Evolutionary conservation across 2,329 filamentous ascomycete genomes (phyloP).

Genomic region (Penicillium olsonii): DNA sequence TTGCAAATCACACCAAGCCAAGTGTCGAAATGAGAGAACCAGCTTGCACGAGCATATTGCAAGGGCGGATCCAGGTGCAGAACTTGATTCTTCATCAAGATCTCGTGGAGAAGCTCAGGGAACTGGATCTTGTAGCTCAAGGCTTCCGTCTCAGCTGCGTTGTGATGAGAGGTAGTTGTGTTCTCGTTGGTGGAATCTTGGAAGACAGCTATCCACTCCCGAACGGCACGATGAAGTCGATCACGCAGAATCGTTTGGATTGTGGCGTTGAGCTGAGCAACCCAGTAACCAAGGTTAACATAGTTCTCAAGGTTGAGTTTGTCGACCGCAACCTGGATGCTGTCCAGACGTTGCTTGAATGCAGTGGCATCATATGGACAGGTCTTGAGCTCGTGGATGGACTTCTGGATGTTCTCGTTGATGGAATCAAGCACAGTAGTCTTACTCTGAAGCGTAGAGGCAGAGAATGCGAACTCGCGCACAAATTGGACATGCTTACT

Average conservation of each 20-base stretch:
- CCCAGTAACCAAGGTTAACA: constrained; percentile 89
- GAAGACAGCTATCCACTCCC: constrained; percentile 85
- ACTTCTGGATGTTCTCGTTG: constrained; percentile 77
- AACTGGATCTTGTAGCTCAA: constrained; percentile 43
- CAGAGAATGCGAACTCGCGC: constrained; percentile 83
- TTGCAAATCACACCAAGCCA: constrained; percentile 95
- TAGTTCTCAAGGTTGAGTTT: constrained; percentile 96
- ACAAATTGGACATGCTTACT: constrained; percentile 97
- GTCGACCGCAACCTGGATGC: constrained; percentile 89
- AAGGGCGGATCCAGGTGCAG: constrained; percentile 95
- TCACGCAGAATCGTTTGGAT: constrained; percentile 77
- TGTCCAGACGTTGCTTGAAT: constrained; percentile 78
- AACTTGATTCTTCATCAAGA: constrained; percentile 97
- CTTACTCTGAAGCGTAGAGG: constrained; percentile 86
- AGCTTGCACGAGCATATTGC: constrained; percentile 87
- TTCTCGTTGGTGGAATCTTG: constrained; percentile 54
- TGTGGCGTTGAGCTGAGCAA: constrained; percentile 78
- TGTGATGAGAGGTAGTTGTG: constrained; percentile 22
- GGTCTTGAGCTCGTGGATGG: constrained; percentile 76
- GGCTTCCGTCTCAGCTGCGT: constrained; percentile 30
- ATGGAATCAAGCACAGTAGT: constrained; percentile 76
- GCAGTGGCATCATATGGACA: constrained; percentile 80
- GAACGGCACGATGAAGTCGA: constrained; percentile 82
- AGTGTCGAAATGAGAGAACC: constrained; percentile 87
- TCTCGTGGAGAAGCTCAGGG: constrained; percentile 72